Percentiles rank a stretch among this genome's conserved stretches.
Conservation (phyloP, 345 rosid species). For the Corymbia maculata region DNA sequence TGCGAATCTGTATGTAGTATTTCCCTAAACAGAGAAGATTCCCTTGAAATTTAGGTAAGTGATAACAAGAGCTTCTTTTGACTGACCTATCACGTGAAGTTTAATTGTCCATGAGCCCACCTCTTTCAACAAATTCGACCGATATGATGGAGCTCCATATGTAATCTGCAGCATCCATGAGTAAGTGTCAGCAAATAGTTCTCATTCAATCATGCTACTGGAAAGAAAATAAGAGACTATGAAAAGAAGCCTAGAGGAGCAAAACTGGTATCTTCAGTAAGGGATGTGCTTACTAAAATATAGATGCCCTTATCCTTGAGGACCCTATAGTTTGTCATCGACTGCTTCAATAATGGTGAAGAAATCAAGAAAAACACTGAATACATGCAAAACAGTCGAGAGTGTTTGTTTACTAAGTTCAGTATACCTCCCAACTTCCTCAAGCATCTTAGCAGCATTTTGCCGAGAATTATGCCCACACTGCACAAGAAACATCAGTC, state of each 20-base stretch:
- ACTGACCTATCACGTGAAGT: slow-evolving; percentile 12
- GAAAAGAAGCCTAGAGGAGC: neutral
- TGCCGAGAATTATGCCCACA: slow-evolving; percentile 68
- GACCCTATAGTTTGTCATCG: slow-evolving; percentile 87
- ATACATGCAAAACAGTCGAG: slow-evolving; percentile 7
- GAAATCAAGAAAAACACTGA: slow-evolving; percentile 40
- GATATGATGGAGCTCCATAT: slow-evolving; percentile 78
- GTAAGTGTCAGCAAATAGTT: neutral
- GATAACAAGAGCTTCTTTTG: neutral
- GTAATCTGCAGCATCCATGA: slow-evolving; percentile 44
- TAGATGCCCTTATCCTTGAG: slow-evolving; percentile 91
- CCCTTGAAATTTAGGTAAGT: neutral
- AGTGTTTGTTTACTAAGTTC: neutral
- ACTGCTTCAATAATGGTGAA: slow-evolving; percentile 84
- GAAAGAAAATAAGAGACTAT: neutral
- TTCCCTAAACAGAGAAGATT: neutral
- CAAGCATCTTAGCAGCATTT: slow-evolving; percentile 65
- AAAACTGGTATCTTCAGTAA: neutral
- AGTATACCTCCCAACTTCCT: slow-evolving; percentile 72
- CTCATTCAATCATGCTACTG: neutral
- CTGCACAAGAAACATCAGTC: slow-evolving; percentile 15
- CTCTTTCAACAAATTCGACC: slow-evolving; percentile 9
- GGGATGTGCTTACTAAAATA: slow-evolving; percentile 48
- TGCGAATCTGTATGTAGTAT: neutral
- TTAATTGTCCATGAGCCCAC: neutral